Conservation (phyloP, 495 filamentous ascomycete genomes). For the Neurospora sp. region DNA sequence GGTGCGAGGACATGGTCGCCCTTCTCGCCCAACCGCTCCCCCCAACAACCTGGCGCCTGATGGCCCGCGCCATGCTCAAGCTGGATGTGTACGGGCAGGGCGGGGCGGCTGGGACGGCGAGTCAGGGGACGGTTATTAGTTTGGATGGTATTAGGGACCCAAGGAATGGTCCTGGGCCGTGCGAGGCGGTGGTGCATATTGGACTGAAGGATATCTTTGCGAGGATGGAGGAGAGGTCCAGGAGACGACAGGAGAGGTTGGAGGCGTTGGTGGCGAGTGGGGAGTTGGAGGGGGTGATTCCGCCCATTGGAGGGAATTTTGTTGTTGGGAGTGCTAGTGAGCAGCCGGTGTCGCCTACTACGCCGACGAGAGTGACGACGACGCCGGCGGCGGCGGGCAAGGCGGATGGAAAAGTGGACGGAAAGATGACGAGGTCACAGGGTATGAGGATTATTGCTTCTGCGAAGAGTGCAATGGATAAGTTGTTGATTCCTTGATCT, state of each 20-base stretch:
- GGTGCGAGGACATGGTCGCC: neutral
- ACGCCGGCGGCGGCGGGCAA: neutral
- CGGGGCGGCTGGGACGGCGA: neutral
- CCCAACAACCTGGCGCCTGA: conserved; percentile 38
- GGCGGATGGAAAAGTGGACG: neutral
- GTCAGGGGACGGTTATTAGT: neutral
- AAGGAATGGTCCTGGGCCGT: neutral
- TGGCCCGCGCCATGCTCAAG: conserved; percentile 39
- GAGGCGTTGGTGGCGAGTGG: conserved; percentile 26
- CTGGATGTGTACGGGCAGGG: conserved; percentile 43
- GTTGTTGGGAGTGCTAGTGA: neutral
- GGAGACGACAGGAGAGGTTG: conserved; percentile 27
- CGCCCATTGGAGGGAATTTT: neutral
- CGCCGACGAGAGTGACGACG: neutral
- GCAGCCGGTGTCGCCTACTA: neutral
- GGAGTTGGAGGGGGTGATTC: neutral
- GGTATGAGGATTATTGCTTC: conserved; percentile 40
- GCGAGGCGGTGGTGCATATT: conserved; percentile 1
- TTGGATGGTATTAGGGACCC: neutral
- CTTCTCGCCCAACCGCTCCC: conserved; percentile 30
- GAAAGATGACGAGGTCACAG: conserved; percentile 14
- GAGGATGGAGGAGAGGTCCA: conserved; percentile 38
- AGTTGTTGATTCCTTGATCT: conserved; percentile 38
- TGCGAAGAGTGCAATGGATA: conserved; percentile 37
- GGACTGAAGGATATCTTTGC: conserved; percentile 42